phyloP scores from a whole-genome alignment of 495 filamentous ascomycete genomes.

The Aspergillus indologenus region DNA sequence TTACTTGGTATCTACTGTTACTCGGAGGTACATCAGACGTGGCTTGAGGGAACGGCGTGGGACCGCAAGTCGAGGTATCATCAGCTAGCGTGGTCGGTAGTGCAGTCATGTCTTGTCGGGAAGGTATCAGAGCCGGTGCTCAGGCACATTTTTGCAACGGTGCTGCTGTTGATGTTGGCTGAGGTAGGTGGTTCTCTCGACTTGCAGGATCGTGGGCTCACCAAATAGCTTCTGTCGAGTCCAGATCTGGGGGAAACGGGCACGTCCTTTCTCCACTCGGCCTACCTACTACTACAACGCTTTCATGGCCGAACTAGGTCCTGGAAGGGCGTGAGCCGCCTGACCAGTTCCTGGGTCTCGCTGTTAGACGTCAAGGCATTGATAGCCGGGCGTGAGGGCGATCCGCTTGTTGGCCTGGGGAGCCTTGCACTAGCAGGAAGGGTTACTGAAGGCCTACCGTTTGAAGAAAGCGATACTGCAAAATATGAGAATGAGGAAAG shows the following conservation, averaged over 20 bases:
- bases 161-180: slow-evolving; percentile 40
- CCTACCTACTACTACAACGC: slow-evolving; percentile 36
- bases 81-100: slow-evolving; percentile 32
- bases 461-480: neutral
- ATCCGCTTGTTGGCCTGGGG: slow-evolving; percentile 35
- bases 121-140: slow-evolving; percentile 27
- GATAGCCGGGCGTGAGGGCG: slow-evolving; percentile 41
- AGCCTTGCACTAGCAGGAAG: slow-evolving; percentile 11
- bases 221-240: slow-evolving; percentile 29
- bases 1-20: slow-evolving; percentile 39
- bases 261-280: slow-evolving; percentile 36
- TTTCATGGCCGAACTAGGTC: slow-evolving; percentile 28
- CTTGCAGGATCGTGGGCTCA: neutral
- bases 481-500: slow-evolving; percentile 12
- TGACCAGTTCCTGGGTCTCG: slow-evolving; percentile 37
- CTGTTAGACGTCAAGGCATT: slow-evolving; percentile 42
- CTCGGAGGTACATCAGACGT: slow-evolving; percentile 32
- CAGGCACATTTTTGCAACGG: slow-evolving; percentile 29
- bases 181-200: slow-evolving; percentile 27
- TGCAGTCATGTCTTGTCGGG: slow-evolving; percentile 31
- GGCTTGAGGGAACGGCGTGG: slow-evolving; percentile 32
- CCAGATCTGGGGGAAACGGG: slow-evolving; percentile 27
- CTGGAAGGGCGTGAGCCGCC: slow-evolving; percentile 31
- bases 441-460: too few species aligned
- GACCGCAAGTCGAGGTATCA: slow-evolving; percentile 33